These are phyloP conservation scores for Testicularia cyperi DNA, from an alignment of 1,284 basidiomycete genomes.

Conservation along the genomic window DNA sequence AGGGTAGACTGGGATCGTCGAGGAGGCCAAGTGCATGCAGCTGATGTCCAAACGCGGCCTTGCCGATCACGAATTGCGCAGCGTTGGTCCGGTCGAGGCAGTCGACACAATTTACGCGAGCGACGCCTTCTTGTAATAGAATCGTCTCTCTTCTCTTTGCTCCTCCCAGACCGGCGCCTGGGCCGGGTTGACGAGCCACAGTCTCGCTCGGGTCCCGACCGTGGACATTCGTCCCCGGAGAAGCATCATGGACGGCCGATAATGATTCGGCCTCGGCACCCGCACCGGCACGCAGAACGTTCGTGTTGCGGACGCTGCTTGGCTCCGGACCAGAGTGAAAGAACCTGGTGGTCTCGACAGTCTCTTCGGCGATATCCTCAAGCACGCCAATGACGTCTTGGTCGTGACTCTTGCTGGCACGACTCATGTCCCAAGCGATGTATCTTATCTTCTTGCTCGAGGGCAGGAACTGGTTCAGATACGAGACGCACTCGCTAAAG, in stretches of 20 bases:
- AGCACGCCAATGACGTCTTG: constrained; percentile 94
- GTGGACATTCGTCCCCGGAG: too few relatives aligned
- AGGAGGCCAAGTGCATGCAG: constrained; percentile 80
- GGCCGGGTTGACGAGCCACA: too few relatives aligned
- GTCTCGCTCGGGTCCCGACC: too few relatives aligned
- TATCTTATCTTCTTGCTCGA: constrained; percentile 77
- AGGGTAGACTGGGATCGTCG: constrained; percentile 77
- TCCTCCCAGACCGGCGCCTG: too few relatives aligned
- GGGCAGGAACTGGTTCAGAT: constrained; percentile 94
- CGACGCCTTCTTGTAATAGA: constrained; percentile 84
- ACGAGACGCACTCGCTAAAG: constrained; percentile 87
- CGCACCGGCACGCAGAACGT: too few relatives aligned
- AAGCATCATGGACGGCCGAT: too few relatives aligned
- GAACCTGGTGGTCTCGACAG: constrained; percentile 85
- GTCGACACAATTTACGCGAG: constrained; percentile 69
- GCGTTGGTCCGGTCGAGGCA: constrained; percentile 93
- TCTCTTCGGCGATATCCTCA: constrained; percentile 92
- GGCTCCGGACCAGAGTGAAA: constrained; percentile 71
- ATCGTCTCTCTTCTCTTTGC: constrained; percentile 62
- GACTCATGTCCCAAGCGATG: constrained; percentile 85
- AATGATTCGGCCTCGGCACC: too few relatives aligned
- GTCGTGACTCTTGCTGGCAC: constrained; percentile 70
- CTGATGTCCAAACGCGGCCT: constrained; percentile 91
- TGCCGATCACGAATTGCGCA: constrained; percentile 96
- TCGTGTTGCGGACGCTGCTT: constrained; percentile 3